Evolutionary conservation across 352 stramenopile genomes (phyloP), one percentile per base, ranked within the genome.

Genomic region (Phytophthora multivora): DNA sequence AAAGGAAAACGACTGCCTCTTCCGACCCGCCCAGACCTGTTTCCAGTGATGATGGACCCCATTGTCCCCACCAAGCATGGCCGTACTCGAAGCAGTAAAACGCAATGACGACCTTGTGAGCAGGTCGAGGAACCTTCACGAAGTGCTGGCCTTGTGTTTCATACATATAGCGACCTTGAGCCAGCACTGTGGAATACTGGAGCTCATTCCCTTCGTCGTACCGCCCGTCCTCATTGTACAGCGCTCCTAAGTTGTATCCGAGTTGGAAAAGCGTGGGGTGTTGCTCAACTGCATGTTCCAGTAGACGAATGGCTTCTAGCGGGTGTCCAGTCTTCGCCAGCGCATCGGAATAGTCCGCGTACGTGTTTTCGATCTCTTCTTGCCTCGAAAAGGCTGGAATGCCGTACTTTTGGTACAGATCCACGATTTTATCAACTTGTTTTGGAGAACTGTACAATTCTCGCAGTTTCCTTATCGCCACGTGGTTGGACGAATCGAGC

Each of bases 81-180:
- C 76, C 86, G 47, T 98, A 98, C 55, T 98, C 92, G 59, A 97
- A 59, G 75, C 93, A 98, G 64, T 97, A 98, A 21, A 98, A 80
- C 0, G 75, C 87, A 1, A 98, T 51, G 0, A 89, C 67, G 11
- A 63, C 50, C 28, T 69, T 66, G 10, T 57, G 53, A 10, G 48
- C 23, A 23, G 74, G 58, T 26, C 75, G 73, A 19, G 52, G 35
- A 7, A 64, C 47, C 49, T 89, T 86, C 0, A 8, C 15, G 31
- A 86, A 69, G 19, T 38, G 9, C 8, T 28, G 51, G 0, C 75
- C 80, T 39, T 47, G 52, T 7, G 46, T 61, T 13, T 67, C 30
- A 45, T 71, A 88, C 15, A 51, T 21, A 21, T 68, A 48, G 7
- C 55, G 56, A 43, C 68, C 71, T 50, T 91, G 75, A 7, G 58